phyloP scores from a whole-genome alignment of 805 yeast species.

The Lipomyces sp. region DNA sequence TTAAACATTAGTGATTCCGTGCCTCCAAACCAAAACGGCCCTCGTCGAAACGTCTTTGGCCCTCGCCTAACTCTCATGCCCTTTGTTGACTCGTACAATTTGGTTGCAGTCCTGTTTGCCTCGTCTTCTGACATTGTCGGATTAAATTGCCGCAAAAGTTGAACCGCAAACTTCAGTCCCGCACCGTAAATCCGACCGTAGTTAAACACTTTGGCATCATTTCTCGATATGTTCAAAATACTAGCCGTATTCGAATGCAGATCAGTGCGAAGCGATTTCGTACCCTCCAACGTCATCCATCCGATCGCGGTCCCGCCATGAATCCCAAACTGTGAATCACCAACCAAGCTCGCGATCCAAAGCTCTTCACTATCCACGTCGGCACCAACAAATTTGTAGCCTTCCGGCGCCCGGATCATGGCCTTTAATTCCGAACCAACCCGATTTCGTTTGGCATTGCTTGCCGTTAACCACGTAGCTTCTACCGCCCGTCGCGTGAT shows the following conservation, averaged over 20 bases:
- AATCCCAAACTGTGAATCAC: constrained; percentile 83
- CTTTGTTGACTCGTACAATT: constrained; percentile 79
- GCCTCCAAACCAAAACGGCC: constrained; percentile 68
- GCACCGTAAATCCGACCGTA: constrained; percentile 99
- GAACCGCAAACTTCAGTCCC: constrained; percentile 86
- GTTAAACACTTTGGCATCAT: constrained; percentile 93
- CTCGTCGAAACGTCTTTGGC: constrained; percentile 43
- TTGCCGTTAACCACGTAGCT: constrained; percentile 96
- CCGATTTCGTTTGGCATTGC: constrained; percentile 83
- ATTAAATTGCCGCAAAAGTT: constrained; percentile 82
- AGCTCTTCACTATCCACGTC: constrained; percentile 98
- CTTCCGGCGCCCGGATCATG: constrained; percentile 81
- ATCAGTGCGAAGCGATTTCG: constrained; percentile 89
- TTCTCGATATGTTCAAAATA: constrained; percentile 84
- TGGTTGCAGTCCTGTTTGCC: constrained; percentile 66
- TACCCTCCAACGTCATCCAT: constrained; percentile 99
- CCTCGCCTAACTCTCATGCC: constrained; percentile 57
- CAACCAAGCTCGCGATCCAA: constrained; percentile 96
- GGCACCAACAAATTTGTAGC: constrained; percentile 94
- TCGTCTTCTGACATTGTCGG: constrained; percentile 67
- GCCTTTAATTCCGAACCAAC: constrained; percentile 95
- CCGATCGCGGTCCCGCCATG: constrained; percentile 98
- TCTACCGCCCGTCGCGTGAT: constrained; percentile 96
- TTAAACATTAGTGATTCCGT: constrained; percentile 92
- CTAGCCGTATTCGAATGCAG: constrained; percentile 91